Conservation (phyloP, 2,329 filamentous ascomycete species). For the Xylaria sp. region DNA sequence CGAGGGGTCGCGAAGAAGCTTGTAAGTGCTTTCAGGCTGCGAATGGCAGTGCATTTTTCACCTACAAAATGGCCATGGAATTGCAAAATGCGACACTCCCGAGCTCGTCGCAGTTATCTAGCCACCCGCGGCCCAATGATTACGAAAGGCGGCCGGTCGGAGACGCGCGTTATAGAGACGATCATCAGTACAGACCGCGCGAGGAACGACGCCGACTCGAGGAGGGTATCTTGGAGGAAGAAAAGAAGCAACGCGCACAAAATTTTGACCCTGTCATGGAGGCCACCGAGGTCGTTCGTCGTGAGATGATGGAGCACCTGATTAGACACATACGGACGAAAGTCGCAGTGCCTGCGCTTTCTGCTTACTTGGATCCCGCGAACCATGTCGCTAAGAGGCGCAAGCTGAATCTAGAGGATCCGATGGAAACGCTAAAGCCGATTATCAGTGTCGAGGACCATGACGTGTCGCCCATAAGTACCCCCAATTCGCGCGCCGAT, state of each 20-base stretch:
- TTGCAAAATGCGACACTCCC: slow-evolving; percentile 47
- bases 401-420: slow-evolving; percentile 55
- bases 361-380: slow-evolving; percentile 74
- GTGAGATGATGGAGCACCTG: slow-evolving; percentile 79
- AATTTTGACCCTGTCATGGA: slow-evolving; percentile 87
- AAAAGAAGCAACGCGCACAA: slow-evolving; percentile 80
- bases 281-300: slow-evolving; percentile 70
- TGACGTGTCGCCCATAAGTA: slow-evolving; percentile 58
- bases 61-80: slow-evolving; percentile 86
- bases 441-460: slow-evolving; percentile 54
- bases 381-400: slow-evolving; percentile 75
- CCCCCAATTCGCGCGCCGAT: slow-evolving; percentile 59
- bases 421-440: slow-evolving; percentile 34
- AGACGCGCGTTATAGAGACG: slow-evolving; percentile 54
- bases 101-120: slow-evolving; percentile 30
- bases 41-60: slow-evolving; percentile 82
- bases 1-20: slow-evolving; percentile 71
- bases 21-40: slow-evolving; percentile 73
- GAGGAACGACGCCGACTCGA: slow-evolving; percentile 71
- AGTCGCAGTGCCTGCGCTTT: slow-evolving; percentile 74
- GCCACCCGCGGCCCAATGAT: slow-evolving; percentile 23
- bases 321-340: slow-evolving; percentile 84
- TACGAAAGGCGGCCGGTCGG: slow-evolving; percentile 30
- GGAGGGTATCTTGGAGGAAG: slow-evolving; percentile 78
- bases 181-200: slow-evolving; percentile 57